These are phyloP conservation scores for Teunomyces pallodes DNA, from an alignment of 805 yeast genomes.

Conservation along the genomic window DNA sequence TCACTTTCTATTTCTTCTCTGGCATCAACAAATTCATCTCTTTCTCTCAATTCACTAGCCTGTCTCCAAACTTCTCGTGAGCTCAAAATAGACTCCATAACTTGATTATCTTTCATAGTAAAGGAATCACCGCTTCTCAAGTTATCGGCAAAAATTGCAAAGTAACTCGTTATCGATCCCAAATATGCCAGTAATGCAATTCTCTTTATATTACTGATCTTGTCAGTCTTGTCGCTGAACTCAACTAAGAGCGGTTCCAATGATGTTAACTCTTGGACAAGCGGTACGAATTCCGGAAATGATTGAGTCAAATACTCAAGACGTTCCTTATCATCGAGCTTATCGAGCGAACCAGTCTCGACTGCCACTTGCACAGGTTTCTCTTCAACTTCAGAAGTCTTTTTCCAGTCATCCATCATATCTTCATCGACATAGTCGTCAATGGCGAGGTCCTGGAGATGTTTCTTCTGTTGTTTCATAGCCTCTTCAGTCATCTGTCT, in stretches of 20 bases:
- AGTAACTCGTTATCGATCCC: slow-evolving; percentile 74
- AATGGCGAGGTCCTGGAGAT: slow-evolving; percentile 66
- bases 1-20: slow-evolving; percentile 3
- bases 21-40: slow-evolving; percentile 1
- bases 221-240: slow-evolving; percentile 2
- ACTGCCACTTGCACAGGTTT: slow-evolving; percentile 15
- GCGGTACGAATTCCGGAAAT: slow-evolving; percentile 83
- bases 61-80: slow-evolving; percentile 89
- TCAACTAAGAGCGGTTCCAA: slow-evolving; percentile 43
- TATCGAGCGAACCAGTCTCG: slow-evolving; percentile 10
- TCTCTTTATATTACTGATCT: slow-evolving; percentile 47
- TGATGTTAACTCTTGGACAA: slow-evolving; percentile 56
- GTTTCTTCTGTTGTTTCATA: slow-evolving; percentile 69
- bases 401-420: slow-evolving; percentile 75
- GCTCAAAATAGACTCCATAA: slow-evolving; percentile 82
- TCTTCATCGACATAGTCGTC: slow-evolving; percentile 65
- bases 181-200: slow-evolving; percentile 76
- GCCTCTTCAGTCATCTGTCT: slow-evolving; percentile 86
- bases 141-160: slow-evolving; percentile 67
- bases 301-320: slow-evolving; percentile 52
- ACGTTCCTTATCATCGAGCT: slow-evolving; percentile 52
- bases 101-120: slow-evolving; percentile 78
- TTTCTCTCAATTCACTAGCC: slow-evolving; percentile 53
- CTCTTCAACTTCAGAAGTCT: slow-evolving; percentile 48
- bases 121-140: slow-evolving; percentile 53